Evolutionary conservation across 805 yeast species (phyloP), one percentile per base, ranked within the genome.

Genomic region (Ogataea nakhonphanomensis): DNA sequence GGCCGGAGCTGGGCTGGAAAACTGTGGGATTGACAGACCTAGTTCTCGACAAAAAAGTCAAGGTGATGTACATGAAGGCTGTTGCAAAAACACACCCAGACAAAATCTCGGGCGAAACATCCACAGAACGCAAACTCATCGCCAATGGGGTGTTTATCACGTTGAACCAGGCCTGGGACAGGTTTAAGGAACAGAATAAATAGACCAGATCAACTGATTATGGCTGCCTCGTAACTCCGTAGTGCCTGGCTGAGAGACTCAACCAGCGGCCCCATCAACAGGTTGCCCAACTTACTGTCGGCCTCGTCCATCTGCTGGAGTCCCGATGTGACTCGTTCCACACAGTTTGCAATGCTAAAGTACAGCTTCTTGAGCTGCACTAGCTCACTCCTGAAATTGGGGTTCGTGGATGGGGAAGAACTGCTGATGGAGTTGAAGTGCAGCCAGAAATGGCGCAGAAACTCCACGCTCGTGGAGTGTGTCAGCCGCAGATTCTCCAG

Each of bases 131-230:
- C 41, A 81, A 83, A 57, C 75, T 91, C 81, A 71, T 91, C 33
- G 93, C 97, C 11, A 91, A 90, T 52, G 79, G 79, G 17, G 91
- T 91, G 0, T 93, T 93, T 57, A 84, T 89, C 28, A 71, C 80
- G 0, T 67, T 93, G 46, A 91, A 89, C 61, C 75, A 79, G 50
- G 89, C 97, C 2, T 93, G 99, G 98, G 97, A 87, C 50, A 64
- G 61, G 14, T 89, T 88, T 60, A 84, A 82, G 54, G 65, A 59
- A 17, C 37, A 30, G 13, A 22, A 37, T 30, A 38, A 12, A 43
- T 33, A 37, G 23, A 34, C n/a, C n/a, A 22, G 13, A 10, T 48
- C 51, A 39, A 22, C 53, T 54, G 30, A 61, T 55, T 17, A 65
- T 52, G 2, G 73, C 73, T 20, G 53, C 60, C 33, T 74, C 70